Conservation (phyloP, 768 basidiomycete genomes). For the Epithele typhae region DNA sequence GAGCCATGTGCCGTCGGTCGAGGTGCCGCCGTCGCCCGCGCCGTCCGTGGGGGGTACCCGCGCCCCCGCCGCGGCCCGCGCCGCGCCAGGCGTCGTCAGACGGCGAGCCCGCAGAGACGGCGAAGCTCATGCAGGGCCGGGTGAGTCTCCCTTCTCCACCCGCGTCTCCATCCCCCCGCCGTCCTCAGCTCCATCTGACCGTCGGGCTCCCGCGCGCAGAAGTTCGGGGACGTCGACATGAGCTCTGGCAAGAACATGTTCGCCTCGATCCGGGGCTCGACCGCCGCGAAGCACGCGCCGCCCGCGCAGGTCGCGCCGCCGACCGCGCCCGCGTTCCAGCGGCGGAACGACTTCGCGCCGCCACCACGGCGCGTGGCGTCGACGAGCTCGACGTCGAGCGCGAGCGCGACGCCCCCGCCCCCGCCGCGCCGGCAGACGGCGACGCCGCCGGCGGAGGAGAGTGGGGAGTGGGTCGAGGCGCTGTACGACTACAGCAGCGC, state of each 20-base stretch:
- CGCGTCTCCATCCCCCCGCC: no score
- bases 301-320: slow-evolving; percentile 33
- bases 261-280: slow-evolving; percentile 42
- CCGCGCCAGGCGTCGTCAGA: slow-evolving; percentile 13
- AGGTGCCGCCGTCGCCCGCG: neutral
- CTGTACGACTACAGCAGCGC: slow-evolving; percentile 70
- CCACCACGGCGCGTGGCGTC: slow-evolving; percentile 44
- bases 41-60: slow-evolving; percentile 13
- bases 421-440: slow-evolving; percentile 29
- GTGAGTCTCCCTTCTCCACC: slow-evolving; percentile 7
- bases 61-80: slow-evolving; percentile 23
- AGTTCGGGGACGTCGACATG: slow-evolving; percentile 57
- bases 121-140: slow-evolving; percentile 18
- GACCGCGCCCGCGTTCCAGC: slow-evolving; percentile 37
- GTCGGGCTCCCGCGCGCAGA: slow-evolving; percentile 30
- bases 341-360: slow-evolving; percentile 45
- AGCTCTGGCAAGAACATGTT: slow-evolving; percentile 44
- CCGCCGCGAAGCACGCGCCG: slow-evolving; percentile 35
- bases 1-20: neutral
- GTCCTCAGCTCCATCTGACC: neutral
- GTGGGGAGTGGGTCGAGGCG: slow-evolving; percentile 75
- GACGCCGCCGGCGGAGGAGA: slow-evolving; percentile 33
- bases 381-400: slow-evolving; percentile 11
- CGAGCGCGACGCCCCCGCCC: slow-evolving; percentile 13
- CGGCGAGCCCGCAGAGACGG: slow-evolving; percentile 11